Evolutionary conservation across 2,329 filamentous ascomycete genomes (phyloP), one percentile per base, ranked within the genome.

Genomic region (Pseudogymnoascus sp.): DNA sequence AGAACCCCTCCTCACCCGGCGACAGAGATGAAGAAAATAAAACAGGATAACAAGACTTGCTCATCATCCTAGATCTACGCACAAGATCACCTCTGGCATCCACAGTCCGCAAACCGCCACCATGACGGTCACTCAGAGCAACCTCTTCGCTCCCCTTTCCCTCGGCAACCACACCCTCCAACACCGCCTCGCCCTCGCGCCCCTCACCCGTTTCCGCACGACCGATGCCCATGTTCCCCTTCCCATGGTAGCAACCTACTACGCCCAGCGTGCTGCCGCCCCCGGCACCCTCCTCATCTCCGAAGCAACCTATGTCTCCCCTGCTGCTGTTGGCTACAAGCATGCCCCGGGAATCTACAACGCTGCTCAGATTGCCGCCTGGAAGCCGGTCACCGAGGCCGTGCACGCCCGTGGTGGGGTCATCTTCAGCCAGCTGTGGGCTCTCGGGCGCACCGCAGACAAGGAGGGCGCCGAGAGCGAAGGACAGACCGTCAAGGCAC

Each of bases 351-450:
- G 82, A 1, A 80, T 87, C 67, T 86, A 77, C 70, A 80, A 71
- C 59, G 72, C 77, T 1, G 77, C 74, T 16, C 83, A 86, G 68
- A 77, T 84, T 60, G 76, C 76, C 1, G 79, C 76, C 0, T 88
- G 85, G 86, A 82, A 80, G 65, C 75, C 78, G 60, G 76, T 87
- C 47, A 84, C 82, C 0, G 78, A 81, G 61, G 81, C 79, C 2
- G 84, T 87, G 2, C 85, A 88, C 73, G 76, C 76, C 29, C 84
- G 85, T 69, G 80, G 81, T 24, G 79, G 77, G 24, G 81, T 78
- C 68, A 84, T 87, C 65, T 87, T 79, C 73, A 68, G 80, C 4
- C 86, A 88, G 71, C 74, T 88, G 1, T 87, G 84, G 83, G 80
- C 80, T 1, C 72, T 85, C 0, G 86, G 86, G 4, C 79, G 86